A percentile compares a stretch with the other conserved stretches of the same genome.
Evolutionary conservation across 371 early-diverging fungal genomes (phyloP).

Genomic region (Rhizopus arrhizus): DNA sequence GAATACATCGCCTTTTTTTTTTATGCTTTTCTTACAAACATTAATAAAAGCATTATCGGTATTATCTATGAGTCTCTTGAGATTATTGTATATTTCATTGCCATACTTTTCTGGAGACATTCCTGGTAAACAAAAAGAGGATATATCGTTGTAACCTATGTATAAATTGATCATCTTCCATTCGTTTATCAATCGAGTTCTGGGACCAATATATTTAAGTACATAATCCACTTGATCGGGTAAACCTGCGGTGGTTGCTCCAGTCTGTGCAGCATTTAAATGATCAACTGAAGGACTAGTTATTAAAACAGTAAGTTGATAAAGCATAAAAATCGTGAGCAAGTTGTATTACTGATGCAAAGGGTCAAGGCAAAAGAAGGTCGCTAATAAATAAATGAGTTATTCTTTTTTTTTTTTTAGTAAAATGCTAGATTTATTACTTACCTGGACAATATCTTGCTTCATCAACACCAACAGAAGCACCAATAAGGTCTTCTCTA

Average conservation of each 20-base stretch:
- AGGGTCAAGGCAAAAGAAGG: conserved; percentile 34
- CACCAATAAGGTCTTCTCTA: conserved; percentile 23
- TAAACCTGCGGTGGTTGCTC: conserved; percentile 30
- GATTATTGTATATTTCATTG: conserved; percentile 2
- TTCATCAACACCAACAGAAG: conserved; percentile 30
- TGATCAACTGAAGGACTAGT: conserved; percentile 27
- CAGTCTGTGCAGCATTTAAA: conserved; percentile 49
- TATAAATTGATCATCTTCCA: conserved; percentile 44
- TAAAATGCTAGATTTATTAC: neutral
- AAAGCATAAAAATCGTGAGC: neutral
- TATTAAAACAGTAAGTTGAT: neutral
- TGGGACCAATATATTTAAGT: conserved; percentile 26
- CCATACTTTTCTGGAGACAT: conserved; percentile 10
- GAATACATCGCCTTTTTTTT: neutral
- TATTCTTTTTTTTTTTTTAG: neutral
- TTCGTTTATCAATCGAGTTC: conserved; percentile 16
- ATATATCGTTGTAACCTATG: conserved; percentile 38
- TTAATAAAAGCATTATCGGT: conserved; percentile 26
- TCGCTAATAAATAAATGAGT: conserved; percentile 13
- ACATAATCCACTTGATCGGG: conserved; percentile 39
- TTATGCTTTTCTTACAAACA: conserved; percentile 20
- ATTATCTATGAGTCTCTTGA: conserved; percentile 5
- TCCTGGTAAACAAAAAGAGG: conserved; percentile 31
- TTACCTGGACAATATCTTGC: conserved; percentile 33
- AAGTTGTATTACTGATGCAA: conserved; percentile 22